Evolutionary conservation across 352 stramenopile species (phyloP), one percentile per base, ranked within the genome.

Genomic region (Pythium rhizo-oryzae): DNA sequence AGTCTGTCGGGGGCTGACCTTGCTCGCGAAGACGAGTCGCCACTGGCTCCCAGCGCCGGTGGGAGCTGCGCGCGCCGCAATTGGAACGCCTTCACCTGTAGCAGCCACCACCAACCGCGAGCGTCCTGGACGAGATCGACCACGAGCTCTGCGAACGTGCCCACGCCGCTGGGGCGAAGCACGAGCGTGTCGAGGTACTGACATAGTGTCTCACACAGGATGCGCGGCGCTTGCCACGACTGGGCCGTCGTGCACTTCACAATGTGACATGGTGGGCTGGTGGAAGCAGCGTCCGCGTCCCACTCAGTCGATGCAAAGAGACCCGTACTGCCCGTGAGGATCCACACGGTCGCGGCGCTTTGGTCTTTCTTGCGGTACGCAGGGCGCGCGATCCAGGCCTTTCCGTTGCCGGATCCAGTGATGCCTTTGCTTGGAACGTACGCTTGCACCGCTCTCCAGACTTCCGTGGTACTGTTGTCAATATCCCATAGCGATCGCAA

Each of bases 1-100:
- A 91, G 72, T 41, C 71, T 62, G 56, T 74, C 76, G 1, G 83
- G 83, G 7, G 83, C 83, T 9, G 79, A 89, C 50, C 75, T 75
- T 8, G 78, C 82, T 58, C 81, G 76, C 9, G 54, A 73, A 0
- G 67, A 16, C 35, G 57, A 24, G 49, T 43, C n/a, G n/a, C n/a
- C n/a, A n/a, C n/a, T n/a, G n/a, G n/a, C 50, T 4, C 30, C 28
- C 19, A 4, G 35, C 7, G 62, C 30, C 18, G 35, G 52, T 44
- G 62, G 54, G 6, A 58, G 60, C 21, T 25, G 51, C 30, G 69
- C 68, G 52, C 68, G 67, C 50, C 62, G 59, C 15, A 74, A 37
- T 15, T 82, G 75, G 41, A 94, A 91, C 4, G 82, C 79, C 56
- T 94, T 91, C 9, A 94, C 71, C 59, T 94, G 84, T 9, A 92